Evolutionary conservation across 129 eudicot genomes (phyloP).

Genomic region (Arctium lappa): DNA sequence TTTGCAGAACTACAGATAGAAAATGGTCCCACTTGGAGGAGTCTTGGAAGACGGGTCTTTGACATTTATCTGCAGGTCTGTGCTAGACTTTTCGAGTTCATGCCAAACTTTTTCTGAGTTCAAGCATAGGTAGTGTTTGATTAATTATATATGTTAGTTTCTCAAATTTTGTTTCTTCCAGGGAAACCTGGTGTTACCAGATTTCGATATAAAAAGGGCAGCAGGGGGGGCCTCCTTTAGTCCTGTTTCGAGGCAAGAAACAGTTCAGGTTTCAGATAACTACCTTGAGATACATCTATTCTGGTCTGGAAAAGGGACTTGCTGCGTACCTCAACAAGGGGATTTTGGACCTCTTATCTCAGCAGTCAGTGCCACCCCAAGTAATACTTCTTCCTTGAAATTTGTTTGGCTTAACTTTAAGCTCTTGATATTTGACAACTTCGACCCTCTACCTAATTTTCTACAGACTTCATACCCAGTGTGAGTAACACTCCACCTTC

Average conservation of each 20-base stretch:
- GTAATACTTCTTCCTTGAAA: slow-evolving; percentile 24
- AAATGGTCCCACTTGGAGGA: slow-evolving; percentile 49
- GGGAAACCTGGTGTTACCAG: slow-evolving; percentile 55
- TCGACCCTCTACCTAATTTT: not conserved
- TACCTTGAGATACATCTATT: slow-evolving; percentile 81
- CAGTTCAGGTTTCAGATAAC: slow-evolving; percentile 56
- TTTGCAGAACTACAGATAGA: slow-evolving; percentile 61
- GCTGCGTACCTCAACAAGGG: slow-evolving; percentile 78
- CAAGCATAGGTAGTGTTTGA: not conserved
- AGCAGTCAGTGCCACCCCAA: slow-evolving; percentile 83
- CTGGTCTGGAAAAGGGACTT: slow-evolving; percentile 96
- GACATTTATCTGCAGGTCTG: slow-evolving; percentile 79
- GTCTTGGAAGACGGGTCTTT: slow-evolving; percentile 77
- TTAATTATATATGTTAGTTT: not conserved
- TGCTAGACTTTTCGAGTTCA: not conserved
- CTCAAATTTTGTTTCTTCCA: slow-evolving; percentile 15
- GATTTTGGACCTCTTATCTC: slow-evolving; percentile 78
- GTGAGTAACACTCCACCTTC: slow-evolving; percentile 54
- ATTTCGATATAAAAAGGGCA: slow-evolving; percentile 66
- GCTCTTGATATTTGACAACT: slow-evolving; percentile 12
- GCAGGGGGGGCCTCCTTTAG: slow-evolving; percentile 60
- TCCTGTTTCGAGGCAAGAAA: slow-evolving; percentile 41
- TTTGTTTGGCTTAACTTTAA: not conserved
- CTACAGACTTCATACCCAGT: slow-evolving; percentile 52
- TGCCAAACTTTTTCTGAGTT: not conserved